Conservation (phyloP, 2,329 filamentous ascomycete genomes). For the Ascochyta pisi region DNA sequence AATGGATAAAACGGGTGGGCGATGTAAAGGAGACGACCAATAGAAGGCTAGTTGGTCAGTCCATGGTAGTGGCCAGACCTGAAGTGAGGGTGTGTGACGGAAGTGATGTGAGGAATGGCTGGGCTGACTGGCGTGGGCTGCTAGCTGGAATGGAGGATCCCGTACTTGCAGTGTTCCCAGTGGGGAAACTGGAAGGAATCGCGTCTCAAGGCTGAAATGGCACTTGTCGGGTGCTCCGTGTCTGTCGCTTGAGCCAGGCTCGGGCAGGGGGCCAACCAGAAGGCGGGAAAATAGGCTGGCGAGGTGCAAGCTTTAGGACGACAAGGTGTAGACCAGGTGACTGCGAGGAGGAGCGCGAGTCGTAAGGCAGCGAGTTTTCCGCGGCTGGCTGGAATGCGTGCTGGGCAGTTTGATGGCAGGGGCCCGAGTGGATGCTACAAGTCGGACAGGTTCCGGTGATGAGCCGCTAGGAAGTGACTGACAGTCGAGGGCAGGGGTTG, state of each 20-base stretch:
- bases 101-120: constrained; percentile 12
- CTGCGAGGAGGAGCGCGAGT: constrained; percentile 20
- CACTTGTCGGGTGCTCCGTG: constrained; percentile 34
- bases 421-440: constrained; percentile 25
- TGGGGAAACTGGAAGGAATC: constrained; percentile 28
- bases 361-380: constrained; percentile 25
- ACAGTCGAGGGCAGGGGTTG: constrained; percentile 19
- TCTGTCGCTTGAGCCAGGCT: constrained; percentile 34
- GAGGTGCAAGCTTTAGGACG: constrained; percentile 18
- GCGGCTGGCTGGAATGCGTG: constrained; percentile 28
- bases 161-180: constrained; percentile 34
- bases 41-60: constrained; percentile 27
- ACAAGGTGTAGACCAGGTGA: not conserved
- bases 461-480: constrained; percentile 21
- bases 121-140: constrained; percentile 16
- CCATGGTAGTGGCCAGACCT: constrained; percentile 36
- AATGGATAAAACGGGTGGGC: constrained; percentile 30
- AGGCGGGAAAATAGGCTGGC: constrained; percentile 14
- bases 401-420: constrained; percentile 27
- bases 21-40: constrained; percentile 33
- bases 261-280: constrained; percentile 26
- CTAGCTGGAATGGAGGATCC: constrained; percentile 37
- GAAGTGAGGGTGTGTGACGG: constrained; percentile 17
- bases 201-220: constrained; percentile 31
- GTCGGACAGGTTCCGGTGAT: constrained; percentile 24